Evolutionary conservation across 306 rosid species (phyloP).

Genomic region (Prunus dulcis): DNA sequence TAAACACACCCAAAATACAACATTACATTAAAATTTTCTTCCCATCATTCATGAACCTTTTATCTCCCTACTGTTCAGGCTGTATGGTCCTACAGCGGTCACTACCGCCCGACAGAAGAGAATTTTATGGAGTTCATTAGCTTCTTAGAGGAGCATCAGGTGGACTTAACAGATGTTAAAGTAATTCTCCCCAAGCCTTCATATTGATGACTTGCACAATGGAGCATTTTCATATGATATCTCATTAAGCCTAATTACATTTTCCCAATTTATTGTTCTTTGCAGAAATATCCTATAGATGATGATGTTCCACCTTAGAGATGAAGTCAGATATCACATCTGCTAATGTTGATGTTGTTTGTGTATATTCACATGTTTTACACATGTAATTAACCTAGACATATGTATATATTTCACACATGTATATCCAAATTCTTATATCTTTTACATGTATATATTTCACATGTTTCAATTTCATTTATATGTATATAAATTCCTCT

Average conservation of each 20-base stretch:
- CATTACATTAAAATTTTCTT: neutral
- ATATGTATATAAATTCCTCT: too few species aligned
- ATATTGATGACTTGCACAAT: neutral
- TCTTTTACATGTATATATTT: too few species aligned
- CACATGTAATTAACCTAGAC: neutral
- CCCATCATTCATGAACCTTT: constrained; percentile 7
- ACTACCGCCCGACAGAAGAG: constrained; percentile 67
- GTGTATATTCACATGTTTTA: neutral
- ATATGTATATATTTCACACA: neutral
- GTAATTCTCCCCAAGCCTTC: constrained; percentile 22
- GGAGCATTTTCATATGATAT: too few species aligned
- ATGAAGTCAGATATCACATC: constrained; percentile 1
- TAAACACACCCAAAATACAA: neutral
- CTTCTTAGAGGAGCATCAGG: constrained; percentile 53
- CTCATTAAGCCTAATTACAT: neutral
- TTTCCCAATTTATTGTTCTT: neutral
- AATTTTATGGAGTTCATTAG: constrained; percentile 57
- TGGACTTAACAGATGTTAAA: constrained; percentile 69
- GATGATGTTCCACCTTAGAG: constrained; percentile 55
- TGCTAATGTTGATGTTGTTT: neutral
- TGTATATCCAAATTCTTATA: too few species aligned
- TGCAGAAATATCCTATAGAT: constrained; percentile 61
- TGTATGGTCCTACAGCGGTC: constrained; percentile 91
- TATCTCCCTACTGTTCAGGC: constrained; percentile 43
- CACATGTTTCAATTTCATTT: too few species aligned